Evolutionary conservation across 2,329 filamentous ascomycete species (phyloP).

Genomic region (Sporothrix protearum): DNA sequence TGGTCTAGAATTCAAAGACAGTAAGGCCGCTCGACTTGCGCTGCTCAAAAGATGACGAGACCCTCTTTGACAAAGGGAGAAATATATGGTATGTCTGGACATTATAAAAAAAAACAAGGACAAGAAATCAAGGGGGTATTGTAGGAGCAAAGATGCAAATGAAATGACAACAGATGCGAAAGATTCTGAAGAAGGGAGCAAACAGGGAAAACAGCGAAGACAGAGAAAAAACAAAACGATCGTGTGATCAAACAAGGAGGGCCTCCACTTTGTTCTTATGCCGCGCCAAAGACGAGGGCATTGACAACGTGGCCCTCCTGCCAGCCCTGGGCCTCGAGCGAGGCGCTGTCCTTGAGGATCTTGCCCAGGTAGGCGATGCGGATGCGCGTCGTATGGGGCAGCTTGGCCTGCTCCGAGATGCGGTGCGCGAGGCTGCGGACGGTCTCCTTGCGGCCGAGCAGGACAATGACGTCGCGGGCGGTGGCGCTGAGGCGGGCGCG

Average conservation of each 20-base stretch:
- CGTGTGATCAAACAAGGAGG: background rate
- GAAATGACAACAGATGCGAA: background rate
- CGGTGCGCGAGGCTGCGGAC: constrained; percentile 61
- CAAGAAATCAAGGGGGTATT: constrained; percentile 14
- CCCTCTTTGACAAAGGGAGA: background rate
- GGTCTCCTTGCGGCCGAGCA: constrained; percentile 57
- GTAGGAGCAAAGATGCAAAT: background rate
- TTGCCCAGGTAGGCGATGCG: constrained; percentile 78
- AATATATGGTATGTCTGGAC: background rate
- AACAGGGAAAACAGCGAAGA: background rate
- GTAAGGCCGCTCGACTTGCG: background rate
- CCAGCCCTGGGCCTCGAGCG: constrained; percentile 70
- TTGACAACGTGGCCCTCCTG: constrained; percentile 71
- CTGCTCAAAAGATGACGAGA: too few relatives aligned
- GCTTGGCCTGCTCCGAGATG: constrained; percentile 61
- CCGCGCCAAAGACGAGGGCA: constrained; percentile 59
- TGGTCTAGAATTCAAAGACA: background rate
- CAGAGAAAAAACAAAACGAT: too few relatives aligned
- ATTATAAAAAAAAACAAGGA: background rate
- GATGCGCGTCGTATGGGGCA: constrained; percentile 57
- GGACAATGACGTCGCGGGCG: constrained; percentile 59
- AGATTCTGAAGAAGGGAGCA: background rate
- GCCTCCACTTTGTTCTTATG: background rate
- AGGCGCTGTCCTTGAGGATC: constrained; percentile 65
- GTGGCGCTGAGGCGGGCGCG: constrained; percentile 64